Base-by-base conservation (phyloP, 2,329 filamentous ascomycete species). In the Magnaporthiopsis incrustans region DNA sequence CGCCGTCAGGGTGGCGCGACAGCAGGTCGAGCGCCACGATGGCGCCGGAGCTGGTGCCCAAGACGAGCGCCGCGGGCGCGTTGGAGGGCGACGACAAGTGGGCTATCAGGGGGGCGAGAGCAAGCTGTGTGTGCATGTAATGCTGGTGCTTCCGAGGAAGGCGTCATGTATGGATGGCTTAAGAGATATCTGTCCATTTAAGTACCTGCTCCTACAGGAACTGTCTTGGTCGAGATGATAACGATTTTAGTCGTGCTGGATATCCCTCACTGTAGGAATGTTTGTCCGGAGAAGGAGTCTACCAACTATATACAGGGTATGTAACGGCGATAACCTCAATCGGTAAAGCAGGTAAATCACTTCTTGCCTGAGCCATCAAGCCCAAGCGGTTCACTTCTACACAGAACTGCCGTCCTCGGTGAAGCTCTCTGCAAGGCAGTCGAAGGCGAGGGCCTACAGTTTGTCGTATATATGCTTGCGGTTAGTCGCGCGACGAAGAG, bases 21-120 rank as follows among this genome's bases (percentile, higher is more conserved):
- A 67, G 60, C 0, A 67, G 57, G 18, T 64, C 64, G 26, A 63
- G 56, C 22, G 64, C 63, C 11, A 69, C 66, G 27, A 67, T 62
- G 50, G 68, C 68, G n/a, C 66, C 67, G 26, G 64, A 66, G 27
- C 66, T 68, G 32, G 64, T 66, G 26, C 68, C 66, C n/a, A 68
- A 66, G 60, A 68, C 66, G 6, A 64, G 27, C 8, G 50, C 67
- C 8, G 50, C 67, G 18, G 67, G 66, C 15, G 61, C 26, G 18
- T 30, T 30, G 27, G 27, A 30, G 27, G 58, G 53, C 44, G 26
- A 35, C 4, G 64, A 64, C 12, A 68, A 35, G 25, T 67, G 33
- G 26, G 57, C 25, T 44, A 68, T 66, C 4, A 72, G 69, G 7
- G 38, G 63, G 2, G 67, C 64, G 14, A 72, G 69, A 4, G 18